Base-by-base conservation (phyloP, 1,139 yeast species). In the Saccharomycopsis crataegensis region DNA sequence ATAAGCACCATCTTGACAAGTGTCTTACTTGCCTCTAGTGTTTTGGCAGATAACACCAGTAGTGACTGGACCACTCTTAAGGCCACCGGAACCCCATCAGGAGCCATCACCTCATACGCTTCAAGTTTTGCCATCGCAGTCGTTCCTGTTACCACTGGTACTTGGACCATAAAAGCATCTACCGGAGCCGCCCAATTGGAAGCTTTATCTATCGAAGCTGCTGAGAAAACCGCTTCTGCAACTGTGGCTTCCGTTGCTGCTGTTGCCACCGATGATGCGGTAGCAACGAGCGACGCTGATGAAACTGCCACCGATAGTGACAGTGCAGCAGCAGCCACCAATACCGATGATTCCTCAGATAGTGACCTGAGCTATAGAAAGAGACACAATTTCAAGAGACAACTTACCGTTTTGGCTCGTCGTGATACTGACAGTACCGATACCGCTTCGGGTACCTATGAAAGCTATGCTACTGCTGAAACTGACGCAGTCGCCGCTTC, bases 51-150 rank as follows among this genome's bases (percentile, higher is more conserved):
- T 64, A 73, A 76, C 69, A 83, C 89, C 67, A 67, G 86, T 57
- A 85, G 80, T 62, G 85, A 91, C 63, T 82, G 87, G 81, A 74
- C 89, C 43, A 80, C 89, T 53, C 74, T 83, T 68, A 82, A 86
- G 45, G 90, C 90, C 61, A 61, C 72, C 46, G 77, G 75, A 42
- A 71, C 83, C 44, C 38, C 46, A n/a, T 58, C 78, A 34, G 84
- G 83, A 62, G 87, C 83, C 59, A 59, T 75, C 52, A 82, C 89
- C 46, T 82, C 81, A 64, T 82, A 82, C 72, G 59, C 79, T 32
- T 68, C 72, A 52, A 72, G 77, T 49, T 85, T 85, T 64, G 91
- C 91, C 72, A 83, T 85, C 62, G 86, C 85, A 60, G 80, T 84
- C 59, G 70, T 72, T 54, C 80, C 86, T 61, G 64, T 78, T 53